Evolutionary conservation across 148 eudicot species (phyloP), one percentile per base, ranked within the genome.

Genomic region (Vaccinium darrowii): DNA sequence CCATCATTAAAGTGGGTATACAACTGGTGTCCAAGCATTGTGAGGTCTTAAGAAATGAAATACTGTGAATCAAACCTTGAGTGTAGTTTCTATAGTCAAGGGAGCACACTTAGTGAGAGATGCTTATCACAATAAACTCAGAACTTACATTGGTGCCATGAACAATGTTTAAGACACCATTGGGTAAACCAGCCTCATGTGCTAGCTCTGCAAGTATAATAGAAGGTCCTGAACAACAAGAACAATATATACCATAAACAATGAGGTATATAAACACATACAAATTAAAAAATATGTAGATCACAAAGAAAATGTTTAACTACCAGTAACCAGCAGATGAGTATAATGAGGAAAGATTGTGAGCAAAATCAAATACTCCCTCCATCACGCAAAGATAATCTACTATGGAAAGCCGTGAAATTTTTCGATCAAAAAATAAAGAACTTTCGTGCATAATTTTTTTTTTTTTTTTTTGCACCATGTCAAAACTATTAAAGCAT

Each of bases 141-240:
- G 62, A 81, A 63, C 94, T 86, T 95, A 97, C 99, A 88, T 93
- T 85, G 84, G 99, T 94, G 76, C 99, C 99, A 87, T 95, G 98
- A 75, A 97, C 98, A 85, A 97, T 91, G 87, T 95, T 97, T 76
- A 95, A 87, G 49, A 97, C 99, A 76, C 99, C 99, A 73, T 91
- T 90, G 67, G 99, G 99, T 67, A 97, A 89, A 88, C 99, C 99
- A 87, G 99, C 99, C 90, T 97, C 99, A 94, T 88, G 89, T 21
- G 99, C 99, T 86, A 97, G 89, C 91, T 97, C 94, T n/a, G 99
- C 98, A 76, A 97, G 96, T 89, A 95, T 87, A 72, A 71, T 49
- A 13, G 65, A 60, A 30, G 50, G 30, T 9, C 72, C 33, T 30
- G 76, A 54, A 73, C 30, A 63, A 23, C 72, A 13, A 69, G 47